These are phyloP conservation scores for Eimeria sp. DNA, from an alignment of 169 alveolate species.

Conservation along the genomic window DNA sequence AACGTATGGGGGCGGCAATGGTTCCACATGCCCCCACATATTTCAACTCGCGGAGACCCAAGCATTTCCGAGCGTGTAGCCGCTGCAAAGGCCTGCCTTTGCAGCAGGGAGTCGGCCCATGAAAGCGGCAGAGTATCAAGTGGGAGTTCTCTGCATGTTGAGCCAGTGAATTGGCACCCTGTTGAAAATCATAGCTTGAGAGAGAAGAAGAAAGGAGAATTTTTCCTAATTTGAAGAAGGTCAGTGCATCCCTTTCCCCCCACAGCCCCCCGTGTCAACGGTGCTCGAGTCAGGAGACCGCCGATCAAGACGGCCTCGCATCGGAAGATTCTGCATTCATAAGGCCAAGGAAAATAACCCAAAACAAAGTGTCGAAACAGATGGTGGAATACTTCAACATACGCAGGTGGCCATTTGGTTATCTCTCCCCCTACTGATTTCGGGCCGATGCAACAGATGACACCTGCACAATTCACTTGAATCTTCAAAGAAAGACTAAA, in stretches of 20 bases:
- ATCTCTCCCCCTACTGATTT: not conserved
- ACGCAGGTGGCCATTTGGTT: not conserved
- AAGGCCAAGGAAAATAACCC: not conserved
- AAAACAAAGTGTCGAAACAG: not conserved
- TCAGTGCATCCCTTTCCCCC: not conserved
- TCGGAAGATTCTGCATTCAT: not conserved
- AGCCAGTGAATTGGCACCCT: not conserved
- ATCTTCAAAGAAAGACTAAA: not conserved
- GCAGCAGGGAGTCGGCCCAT: not conserved
- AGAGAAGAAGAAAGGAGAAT: not conserved
- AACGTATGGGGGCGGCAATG: not conserved
- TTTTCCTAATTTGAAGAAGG: too few relatives aligned
- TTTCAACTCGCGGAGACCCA: not conserved
- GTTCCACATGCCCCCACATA: not conserved
- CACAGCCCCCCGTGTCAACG: not conserved
- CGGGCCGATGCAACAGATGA: not conserved
- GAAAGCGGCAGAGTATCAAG: not conserved
- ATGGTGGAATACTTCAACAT: not conserved
- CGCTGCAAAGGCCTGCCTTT: not conserved
- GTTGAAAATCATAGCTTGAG: not conserved
- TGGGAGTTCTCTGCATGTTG: slow-evolving; percentile 6
- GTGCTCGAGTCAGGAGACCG: not conserved
- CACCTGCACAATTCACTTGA: not conserved
- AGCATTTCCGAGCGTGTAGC: not conserved
- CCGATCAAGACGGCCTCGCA: slow-evolving; percentile 3